These are phyloP conservation scores for Suhomyces bolitotheri DNA, from an alignment of 1,139 yeast genomes.

Conservation along the genomic window DNA sequence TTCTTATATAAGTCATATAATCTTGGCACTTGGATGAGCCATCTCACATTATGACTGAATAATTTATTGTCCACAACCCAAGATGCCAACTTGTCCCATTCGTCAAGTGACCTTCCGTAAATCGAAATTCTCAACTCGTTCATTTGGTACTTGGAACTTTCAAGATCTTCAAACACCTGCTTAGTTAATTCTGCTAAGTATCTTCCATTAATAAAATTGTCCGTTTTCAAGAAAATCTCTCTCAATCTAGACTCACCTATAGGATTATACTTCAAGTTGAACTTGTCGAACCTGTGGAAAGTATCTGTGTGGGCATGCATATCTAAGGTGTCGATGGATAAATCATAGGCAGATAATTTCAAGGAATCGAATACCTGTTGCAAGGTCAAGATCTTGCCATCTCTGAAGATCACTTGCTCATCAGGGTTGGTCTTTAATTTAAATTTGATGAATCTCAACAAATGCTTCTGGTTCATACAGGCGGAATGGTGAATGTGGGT, in stretches of 20 bases:
- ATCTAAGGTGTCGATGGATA: slow-evolving; percentile 93
- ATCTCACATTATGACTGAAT: slow-evolving; percentile 90
- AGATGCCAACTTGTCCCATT: slow-evolving; percentile 93
- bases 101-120: slow-evolving; percentile 84
- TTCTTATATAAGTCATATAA: slow-evolving; percentile 85
- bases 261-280: slow-evolving; percentile 95
- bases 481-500: slow-evolving; percentile 99
- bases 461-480: slow-evolving; percentile 97
- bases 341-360: slow-evolving; percentile 87
- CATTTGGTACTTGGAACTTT: slow-evolving; percentile 94
- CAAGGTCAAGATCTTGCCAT: slow-evolving; percentile 84
- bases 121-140: slow-evolving; percentile 93
- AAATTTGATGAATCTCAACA: slow-evolving; percentile 89
- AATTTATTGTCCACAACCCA: slow-evolving; percentile 95
- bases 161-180: slow-evolving; percentile 92
- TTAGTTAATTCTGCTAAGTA: slow-evolving; percentile 91
- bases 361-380: slow-evolving; percentile 87
- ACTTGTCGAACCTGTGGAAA: slow-evolving; percentile 96
- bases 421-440: slow-evolving; percentile 66
- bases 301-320: slow-evolving; percentile 99
- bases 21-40: slow-evolving; percentile 96
- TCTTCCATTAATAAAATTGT: slow-evolving; percentile 83
- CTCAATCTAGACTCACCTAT: slow-evolving; percentile 96
- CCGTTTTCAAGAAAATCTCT: slow-evolving; percentile 93
- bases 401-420: slow-evolving; percentile 91